These are phyloP conservation scores for Adansonia digitata DNA, from an alignment of 345 rosid species.

Conservation along the genomic window DNA sequence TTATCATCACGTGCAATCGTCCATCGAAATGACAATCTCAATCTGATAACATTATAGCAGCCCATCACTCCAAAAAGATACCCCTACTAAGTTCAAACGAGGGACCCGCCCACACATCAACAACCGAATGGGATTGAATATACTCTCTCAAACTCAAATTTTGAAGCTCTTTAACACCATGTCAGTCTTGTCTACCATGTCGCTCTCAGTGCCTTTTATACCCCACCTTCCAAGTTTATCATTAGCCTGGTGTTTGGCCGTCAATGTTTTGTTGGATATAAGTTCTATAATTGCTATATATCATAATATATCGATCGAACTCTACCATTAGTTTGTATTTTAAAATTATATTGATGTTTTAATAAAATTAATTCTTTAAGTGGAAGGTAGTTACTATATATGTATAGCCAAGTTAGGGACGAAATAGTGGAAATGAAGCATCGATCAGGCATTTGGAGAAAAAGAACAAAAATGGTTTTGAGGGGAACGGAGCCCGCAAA, in stretches of 20 bases:
- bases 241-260: neutral
- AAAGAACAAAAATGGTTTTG: too few relatives aligned
- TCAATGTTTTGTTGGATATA: neutral
- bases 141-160: neutral
- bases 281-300: neutral
- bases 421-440: too few relatives aligned
- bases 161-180: neutral
- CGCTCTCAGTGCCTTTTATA: neutral
- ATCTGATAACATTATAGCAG: neutral
- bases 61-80: conserved; percentile 2
- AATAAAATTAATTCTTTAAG: neutral
- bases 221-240: neutral
- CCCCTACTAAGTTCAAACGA: neutral
- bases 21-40: neutral
- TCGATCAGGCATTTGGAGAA: too few relatives aligned
- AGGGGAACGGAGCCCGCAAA: conserved; percentile 17
- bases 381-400: too few relatives aligned
- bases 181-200: neutral
- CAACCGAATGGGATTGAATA: neutral
- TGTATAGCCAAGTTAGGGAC: too few relatives aligned
- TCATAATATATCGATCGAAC: too few relatives aligned
- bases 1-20: neutral
- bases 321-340: neutral
- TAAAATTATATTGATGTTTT: neutral
- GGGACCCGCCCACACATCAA: neutral